A percentile compares a stretch with the other conserved stretches of the same genome.
Evolutionary conservation across 1,139 yeast genomes (phyloP).

Genomic region (Yamadazyma pseudoaaseri): DNA sequence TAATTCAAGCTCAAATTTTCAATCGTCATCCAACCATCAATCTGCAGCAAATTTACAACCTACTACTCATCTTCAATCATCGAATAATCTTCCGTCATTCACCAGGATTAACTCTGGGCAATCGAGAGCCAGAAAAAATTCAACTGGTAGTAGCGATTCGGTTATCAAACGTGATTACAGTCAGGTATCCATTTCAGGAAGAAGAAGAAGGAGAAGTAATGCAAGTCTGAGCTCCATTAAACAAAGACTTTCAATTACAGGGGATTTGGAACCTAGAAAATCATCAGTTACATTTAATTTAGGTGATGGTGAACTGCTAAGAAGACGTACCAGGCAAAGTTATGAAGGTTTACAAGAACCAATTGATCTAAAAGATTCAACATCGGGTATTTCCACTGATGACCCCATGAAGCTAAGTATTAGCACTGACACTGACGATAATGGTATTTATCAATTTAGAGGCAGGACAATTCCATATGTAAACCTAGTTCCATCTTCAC

Average conservation of each 20-base stretch:
- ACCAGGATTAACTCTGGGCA: too few relatives aligned
- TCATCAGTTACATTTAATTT: slow-evolving; percentile 4
- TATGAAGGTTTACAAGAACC: background rate
- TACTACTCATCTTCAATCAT: too few relatives aligned
- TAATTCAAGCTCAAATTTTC: background rate
- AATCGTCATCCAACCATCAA: background rate
- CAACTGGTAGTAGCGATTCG: slow-evolving; percentile 6
- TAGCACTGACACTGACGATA: background rate
- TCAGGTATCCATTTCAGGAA: background rate
- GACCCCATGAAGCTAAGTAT: too few relatives aligned
- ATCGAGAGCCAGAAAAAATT: too few relatives aligned
- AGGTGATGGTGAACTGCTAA: background rate
- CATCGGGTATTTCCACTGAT: too few relatives aligned
- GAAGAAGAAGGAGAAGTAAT: background rate
- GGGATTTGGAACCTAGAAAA: slow-evolving; percentile 1
- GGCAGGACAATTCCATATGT: slow-evolving; percentile 6
- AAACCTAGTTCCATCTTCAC: slow-evolving; percentile 6
- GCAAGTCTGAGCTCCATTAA: background rate
- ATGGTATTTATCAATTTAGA: background rate
- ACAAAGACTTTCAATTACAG: slow-evolving; percentile 5
- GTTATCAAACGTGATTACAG: slow-evolving; percentile 3
- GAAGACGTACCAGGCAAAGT: background rate
- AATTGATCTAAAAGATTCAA: too few relatives aligned
- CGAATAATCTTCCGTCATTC: too few relatives aligned
- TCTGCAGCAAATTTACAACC: background rate